These are phyloP conservation scores for Candida arabinofermentans DNA, from an alignment of 805 yeast species.

Conservation along the genomic window DNA sequence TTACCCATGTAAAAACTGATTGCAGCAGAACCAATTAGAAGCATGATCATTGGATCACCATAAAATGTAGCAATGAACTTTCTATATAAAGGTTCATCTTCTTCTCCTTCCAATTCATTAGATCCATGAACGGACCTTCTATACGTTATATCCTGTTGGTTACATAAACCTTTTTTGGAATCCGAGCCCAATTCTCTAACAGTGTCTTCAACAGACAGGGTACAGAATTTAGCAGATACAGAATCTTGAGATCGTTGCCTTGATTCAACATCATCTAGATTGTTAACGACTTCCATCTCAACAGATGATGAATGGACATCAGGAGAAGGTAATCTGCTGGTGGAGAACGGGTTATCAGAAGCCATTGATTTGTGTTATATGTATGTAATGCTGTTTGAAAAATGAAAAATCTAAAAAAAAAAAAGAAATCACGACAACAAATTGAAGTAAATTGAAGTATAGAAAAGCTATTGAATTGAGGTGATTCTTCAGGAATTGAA, in stretches of 20 bases:
- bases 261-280: neutral
- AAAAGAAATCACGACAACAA: too few species aligned
- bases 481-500: too few species aligned
- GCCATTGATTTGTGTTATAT: constrained; percentile 8
- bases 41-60: constrained; percentile 85
- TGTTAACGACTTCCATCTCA: neutral
- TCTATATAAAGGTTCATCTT: constrained; percentile 66
- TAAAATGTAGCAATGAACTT: constrained; percentile 79
- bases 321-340: constrained; percentile 12
- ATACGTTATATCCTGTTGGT: constrained; percentile 64
- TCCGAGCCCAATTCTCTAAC: constrained; percentile 61
- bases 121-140: constrained; percentile 74
- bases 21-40: constrained; percentile 85
- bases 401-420: neutral
- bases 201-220: constrained; percentile 63
- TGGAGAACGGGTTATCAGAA: constrained; percentile 22
- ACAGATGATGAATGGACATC: constrained; percentile 3
- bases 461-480: too few species aligned
- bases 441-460: too few species aligned
- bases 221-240: constrained; percentile 56
- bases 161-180: constrained; percentile 52
- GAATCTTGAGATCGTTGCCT: constrained; percentile 12
- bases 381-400: neutral
- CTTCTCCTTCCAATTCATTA: constrained; percentile 75
- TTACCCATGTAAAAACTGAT: constrained; percentile 92